These are phyloP conservation scores for Thuja plicata DNA, from an alignment of 83 land plant genomes.

Conservation along the genomic window DNA sequence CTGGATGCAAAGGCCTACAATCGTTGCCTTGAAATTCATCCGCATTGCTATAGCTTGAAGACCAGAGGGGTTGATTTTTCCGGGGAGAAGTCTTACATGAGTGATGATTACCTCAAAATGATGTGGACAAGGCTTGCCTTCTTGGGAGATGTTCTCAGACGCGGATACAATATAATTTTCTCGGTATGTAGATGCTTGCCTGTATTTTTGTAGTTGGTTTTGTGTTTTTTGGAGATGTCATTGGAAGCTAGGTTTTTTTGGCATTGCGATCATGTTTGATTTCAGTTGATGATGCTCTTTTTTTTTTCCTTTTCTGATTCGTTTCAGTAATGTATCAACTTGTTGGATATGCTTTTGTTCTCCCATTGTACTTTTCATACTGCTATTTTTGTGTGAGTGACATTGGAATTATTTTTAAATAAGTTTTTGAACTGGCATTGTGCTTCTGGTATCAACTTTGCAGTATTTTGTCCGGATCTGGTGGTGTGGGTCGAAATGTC, in stretches of 20 bases:
- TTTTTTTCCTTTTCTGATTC: neutral
- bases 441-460: too few species aligned
- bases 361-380: neutral
- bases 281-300: neutral
- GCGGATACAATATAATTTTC: conserved; percentile 75
- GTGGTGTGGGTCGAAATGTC: too few species aligned
- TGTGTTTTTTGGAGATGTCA: neutral
- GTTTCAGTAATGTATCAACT: neutral
- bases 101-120: conserved; percentile 63
- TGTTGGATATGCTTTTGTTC: neutral
- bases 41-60: conserved; percentile 31
- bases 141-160: conserved; percentile 47
- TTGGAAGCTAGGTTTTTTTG: neutral
- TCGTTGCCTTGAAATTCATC: conserved; percentile 27
- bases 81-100: conserved; percentile 62
- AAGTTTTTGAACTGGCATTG: neutral
- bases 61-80: conserved; percentile 63
- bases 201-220: neutral
- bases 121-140: conserved; percentile 77
- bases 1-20: conserved; percentile 48
- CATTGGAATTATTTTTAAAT: neutral
- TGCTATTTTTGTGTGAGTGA: neutral
- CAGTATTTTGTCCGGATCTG: too few species aligned
- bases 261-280: neutral
- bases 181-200: conserved; percentile 37